Evolutionary conservation across 352 stramenopile species (phyloP).

Genomic region (Aphanomyces invadans): DNA sequence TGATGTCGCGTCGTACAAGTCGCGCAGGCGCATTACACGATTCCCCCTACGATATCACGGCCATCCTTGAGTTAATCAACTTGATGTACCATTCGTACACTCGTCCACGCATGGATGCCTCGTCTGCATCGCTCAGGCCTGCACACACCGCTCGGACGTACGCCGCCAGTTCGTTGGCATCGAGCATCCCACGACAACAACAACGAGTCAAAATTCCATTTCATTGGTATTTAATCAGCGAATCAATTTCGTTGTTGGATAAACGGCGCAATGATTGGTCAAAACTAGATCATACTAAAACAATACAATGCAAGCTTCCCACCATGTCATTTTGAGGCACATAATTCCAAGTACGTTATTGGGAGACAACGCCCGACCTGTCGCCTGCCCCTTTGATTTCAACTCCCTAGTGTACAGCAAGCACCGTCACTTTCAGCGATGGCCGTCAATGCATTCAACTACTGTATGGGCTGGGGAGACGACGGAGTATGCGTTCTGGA

Average conservation of each 20-base stretch:
- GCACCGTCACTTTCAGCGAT: too few relatives aligned
- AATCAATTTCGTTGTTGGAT: neutral
- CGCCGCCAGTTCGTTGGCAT: neutral
- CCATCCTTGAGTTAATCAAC: neutral
- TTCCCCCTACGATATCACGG: slow-evolving; percentile 1
- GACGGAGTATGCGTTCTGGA: too few relatives aligned
- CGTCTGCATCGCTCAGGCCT: neutral
- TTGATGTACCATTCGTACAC: neutral
- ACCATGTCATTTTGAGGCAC: neutral
- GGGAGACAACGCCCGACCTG: neutral
- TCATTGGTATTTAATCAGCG: neutral
- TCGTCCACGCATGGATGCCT: neutral
- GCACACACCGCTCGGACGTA: neutral
- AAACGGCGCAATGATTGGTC: too few relatives aligned
- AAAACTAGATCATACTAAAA: too few relatives aligned
- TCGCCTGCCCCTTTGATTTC: too few relatives aligned
- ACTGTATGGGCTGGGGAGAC: too few relatives aligned
- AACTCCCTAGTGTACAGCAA: too few relatives aligned
- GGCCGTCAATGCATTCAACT: too few relatives aligned
- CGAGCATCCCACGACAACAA: neutral
- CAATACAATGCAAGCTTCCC: too few relatives aligned
- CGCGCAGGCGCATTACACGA: neutral
- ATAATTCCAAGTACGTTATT: neutral
- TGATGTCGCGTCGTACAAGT: neutral
- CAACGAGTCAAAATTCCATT: neutral